phyloP scores from a whole-genome alignment of 345 rosid species.

The Acer negundo region DNA sequence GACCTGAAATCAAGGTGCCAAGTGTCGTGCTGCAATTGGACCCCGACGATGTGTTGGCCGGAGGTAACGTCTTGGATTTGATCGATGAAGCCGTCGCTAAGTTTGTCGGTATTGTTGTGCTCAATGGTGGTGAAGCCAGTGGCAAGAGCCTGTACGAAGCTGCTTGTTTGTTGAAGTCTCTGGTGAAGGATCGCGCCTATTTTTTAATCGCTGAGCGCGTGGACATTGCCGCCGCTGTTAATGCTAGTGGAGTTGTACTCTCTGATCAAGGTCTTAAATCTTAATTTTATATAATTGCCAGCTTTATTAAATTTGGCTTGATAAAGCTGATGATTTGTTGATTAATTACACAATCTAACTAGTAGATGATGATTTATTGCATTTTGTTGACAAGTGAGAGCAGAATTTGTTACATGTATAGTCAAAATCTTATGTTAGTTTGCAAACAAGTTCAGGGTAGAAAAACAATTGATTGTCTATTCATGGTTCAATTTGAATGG shows the following conservation, averaged over 20 bases:
- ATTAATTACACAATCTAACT: not conserved
- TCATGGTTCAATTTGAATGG: not conserved
- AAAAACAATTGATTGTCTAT: not conserved
- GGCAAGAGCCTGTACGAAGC: conserved; percentile 81
- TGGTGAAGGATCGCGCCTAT: conserved; percentile 79
- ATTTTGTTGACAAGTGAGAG: not conserved
- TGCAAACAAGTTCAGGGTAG: no score
- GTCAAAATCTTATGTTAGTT: no score
- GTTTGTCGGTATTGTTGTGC: conserved; percentile 75
- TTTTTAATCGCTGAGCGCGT: conserved; percentile 82
- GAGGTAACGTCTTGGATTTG: conserved; percentile 49
- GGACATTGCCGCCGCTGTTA: conserved; percentile 82
- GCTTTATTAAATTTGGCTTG: not conserved
- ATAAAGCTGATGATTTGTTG: no score
- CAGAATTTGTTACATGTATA: not conserved
- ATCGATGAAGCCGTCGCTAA: conserved; percentile 70
- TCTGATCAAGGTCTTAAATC: conserved; percentile 71
- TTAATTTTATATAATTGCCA: not conserved
- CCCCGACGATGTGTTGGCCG: conserved; percentile 56
- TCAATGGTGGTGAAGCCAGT: conserved; percentile 56
- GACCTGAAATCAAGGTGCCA: conserved; percentile 80
- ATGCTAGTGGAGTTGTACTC: conserved; percentile 88
- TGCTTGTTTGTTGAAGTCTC: conserved; percentile 78
- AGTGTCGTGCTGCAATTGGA: conserved; percentile 64
- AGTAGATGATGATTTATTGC: not conserved